phyloP scores from a whole-genome alignment of 192 early-diverging fungal species.

The Rhizophlyctis rosea region DNA sequence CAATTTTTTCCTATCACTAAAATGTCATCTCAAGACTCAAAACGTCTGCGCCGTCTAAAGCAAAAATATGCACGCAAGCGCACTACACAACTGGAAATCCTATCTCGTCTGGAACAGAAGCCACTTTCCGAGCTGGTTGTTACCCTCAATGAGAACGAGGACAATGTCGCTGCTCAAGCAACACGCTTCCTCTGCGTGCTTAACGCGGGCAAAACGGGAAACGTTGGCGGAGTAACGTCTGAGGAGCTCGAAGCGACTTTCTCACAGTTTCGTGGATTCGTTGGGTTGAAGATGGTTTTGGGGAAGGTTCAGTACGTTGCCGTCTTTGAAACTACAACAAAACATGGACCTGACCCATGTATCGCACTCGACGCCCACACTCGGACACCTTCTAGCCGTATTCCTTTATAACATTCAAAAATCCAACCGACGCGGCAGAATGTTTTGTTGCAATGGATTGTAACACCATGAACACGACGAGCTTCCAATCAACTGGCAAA shows the following conservation, averaged over 20 bases:
- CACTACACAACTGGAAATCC: no score
- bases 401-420: slow-evolving; percentile 37
- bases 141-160: background rate
- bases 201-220: slow-evolving; percentile 22
- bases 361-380: no score
- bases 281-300: slow-evolving; percentile 31
- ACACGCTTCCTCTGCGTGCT: slow-evolving; percentile 11
- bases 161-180: no score
- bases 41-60: no score
- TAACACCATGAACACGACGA: slow-evolving; percentile 12
- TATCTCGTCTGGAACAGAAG: no score
- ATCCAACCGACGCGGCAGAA: slow-evolving; percentile 18
- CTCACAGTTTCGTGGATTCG: slow-evolving; percentile 25
- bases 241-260: slow-evolving; percentile 35
- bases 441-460: slow-evolving; percentile 28
- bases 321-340: no score
- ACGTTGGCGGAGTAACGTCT: slow-evolving; percentile 27
- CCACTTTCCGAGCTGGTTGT: slow-evolving; percentile 6
- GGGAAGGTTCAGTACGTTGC: slow-evolving; percentile 11
- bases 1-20: no score
- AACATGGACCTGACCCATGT: no score
- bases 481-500: slow-evolving; percentile 23
- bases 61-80: no score
- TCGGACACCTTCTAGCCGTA: slow-evolving; percentile 33
- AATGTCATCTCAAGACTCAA: no score